Base-by-base conservation (phyloP, 768 basidiomycete species). In the Boletales sp. region DNA sequence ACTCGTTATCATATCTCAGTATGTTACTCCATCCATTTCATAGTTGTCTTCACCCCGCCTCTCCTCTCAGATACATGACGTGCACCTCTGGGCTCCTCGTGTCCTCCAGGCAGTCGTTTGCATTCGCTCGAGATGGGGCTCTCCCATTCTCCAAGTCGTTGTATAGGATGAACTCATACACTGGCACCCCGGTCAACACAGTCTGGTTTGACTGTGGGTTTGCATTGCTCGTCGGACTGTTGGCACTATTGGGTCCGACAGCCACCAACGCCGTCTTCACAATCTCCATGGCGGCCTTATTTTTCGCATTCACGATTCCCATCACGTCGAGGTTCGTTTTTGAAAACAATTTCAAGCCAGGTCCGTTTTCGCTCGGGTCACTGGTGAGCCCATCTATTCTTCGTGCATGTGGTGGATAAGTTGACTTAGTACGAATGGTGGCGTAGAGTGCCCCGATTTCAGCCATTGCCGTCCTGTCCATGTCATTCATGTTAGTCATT, bases 401-500 rank as follows among this genome's bases (percentile, higher is more conserved):
- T 35, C 17, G 21, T 38, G 21, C 32, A 12, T 17, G 15, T 31
- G n/a, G 32, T 3, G 10, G 25, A 21, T n/a, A 18, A 28, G 1
- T 49, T 47, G 46, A 57, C 33, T 1, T 28, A 4, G 25, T 28
- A 28, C 50, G 11, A 17, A 11, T 34, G 51, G 55, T 8, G 34
- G 2, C 15, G 6, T 36, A 84, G 81, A 80, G 84, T 49, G 54
- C 67, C 12, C 79, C 82, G 0, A 68, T 84, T 13, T 79, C 80
- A 0, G 46, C 73, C 8, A 70, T 79, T 9, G 74, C 85, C 3
- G 75, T 86, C 3, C 48, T 65, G 0, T 88, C 79, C 69, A 89
- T 90, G 88, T 12, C 60, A 1, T 80, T 87, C 61, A 79, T 84
- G 74, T 67, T 72, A 41, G 56, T 84, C 47, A 73, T 86, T 1